Evolutionary conservation across 2,329 filamentous ascomycete species (phyloP).

Genomic region (Fusarium praegraminearum): DNA sequence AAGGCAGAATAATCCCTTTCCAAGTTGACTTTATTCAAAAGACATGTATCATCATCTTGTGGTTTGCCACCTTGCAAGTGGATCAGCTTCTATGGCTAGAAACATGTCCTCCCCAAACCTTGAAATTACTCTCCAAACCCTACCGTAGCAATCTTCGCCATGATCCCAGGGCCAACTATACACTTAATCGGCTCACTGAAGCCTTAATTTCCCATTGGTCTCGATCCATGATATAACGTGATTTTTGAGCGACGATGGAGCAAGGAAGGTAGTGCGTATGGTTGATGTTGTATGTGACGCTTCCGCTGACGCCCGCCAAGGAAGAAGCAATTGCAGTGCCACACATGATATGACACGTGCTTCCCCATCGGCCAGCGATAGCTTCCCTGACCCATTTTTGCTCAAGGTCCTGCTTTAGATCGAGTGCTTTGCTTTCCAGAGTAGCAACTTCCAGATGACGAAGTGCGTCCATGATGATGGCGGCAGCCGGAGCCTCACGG

Average conservation of each 20-base stretch:
- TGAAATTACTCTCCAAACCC: background rate
- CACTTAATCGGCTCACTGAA: background rate
- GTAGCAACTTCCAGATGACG: background rate
- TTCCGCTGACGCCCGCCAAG: background rate
- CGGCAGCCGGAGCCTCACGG: background rate
- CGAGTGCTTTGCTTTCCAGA: background rate
- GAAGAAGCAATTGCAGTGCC: background rate
- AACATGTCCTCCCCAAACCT: no score
- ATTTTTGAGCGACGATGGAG: background rate
- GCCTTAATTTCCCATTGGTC: background rate
- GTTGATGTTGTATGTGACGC: background rate
- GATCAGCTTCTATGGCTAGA: no score
- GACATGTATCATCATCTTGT: no score
- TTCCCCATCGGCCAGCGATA: background rate
- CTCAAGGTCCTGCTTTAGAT: background rate
- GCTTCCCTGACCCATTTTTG: background rate
- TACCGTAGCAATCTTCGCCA: background rate
- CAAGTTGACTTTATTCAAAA: no score
- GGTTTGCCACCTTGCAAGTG: no score
- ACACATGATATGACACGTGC: background rate
- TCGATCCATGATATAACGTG: background rate
- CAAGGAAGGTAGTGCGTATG: background rate
- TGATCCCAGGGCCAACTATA: rapidly evolving
- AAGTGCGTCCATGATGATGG: background rate
- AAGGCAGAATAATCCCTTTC: no score